Percentiles rank a stretch among this genome's conserved stretches.
Evolutionary conservation across 352 stramenopile species (phyloP).

Genomic region (Chrysophaeum taylorii): DNA sequence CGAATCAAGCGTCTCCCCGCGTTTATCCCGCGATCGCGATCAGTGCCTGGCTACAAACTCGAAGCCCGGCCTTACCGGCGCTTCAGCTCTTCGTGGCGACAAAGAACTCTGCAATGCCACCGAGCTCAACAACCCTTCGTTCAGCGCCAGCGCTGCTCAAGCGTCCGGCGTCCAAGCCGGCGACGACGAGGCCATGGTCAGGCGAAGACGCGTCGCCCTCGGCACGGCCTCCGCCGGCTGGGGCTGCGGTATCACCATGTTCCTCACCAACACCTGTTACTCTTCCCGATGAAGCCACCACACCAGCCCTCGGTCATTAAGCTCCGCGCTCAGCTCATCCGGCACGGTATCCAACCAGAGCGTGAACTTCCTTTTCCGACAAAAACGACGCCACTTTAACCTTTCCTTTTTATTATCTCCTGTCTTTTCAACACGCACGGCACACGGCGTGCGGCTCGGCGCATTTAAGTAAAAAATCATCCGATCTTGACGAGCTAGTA

Average conservation of each 20-base stretch:
- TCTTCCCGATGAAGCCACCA: slow-evolving; percentile 96
- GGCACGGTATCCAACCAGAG: not conserved
- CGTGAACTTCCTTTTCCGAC: no score
- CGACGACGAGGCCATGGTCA: slow-evolving; percentile 79
- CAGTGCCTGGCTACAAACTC: slow-evolving; percentile 84
- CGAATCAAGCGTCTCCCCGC: slow-evolving; percentile 90
- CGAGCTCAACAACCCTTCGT: slow-evolving; percentile 94
- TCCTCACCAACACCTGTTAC: slow-evolving; percentile 94
- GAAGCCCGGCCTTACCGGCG: slow-evolving; percentile 80
- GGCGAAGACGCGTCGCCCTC: slow-evolving; percentile 87
- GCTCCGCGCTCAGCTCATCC: slow-evolving; percentile 4
- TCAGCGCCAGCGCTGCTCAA: slow-evolving; percentile 88
- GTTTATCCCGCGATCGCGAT: slow-evolving; percentile 94
- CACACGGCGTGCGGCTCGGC: no score
- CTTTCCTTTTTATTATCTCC: no score
- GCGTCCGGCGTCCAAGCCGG: slow-evolving; percentile 50
- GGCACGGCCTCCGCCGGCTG: slow-evolving; percentile 92
- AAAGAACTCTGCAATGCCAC: slow-evolving; percentile 95
- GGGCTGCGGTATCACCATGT: slow-evolving; percentile 94
- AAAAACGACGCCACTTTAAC: no score
- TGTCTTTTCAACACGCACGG: no score
- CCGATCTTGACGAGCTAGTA: no score
- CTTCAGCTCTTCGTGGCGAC: slow-evolving; percentile 89
- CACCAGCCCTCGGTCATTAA: not conserved
- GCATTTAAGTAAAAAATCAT: no score